These are phyloP conservation scores for Gaillardinia entomophila DNA, from an alignment of 805 yeast genomes.

Conservation along the genomic window DNA sequence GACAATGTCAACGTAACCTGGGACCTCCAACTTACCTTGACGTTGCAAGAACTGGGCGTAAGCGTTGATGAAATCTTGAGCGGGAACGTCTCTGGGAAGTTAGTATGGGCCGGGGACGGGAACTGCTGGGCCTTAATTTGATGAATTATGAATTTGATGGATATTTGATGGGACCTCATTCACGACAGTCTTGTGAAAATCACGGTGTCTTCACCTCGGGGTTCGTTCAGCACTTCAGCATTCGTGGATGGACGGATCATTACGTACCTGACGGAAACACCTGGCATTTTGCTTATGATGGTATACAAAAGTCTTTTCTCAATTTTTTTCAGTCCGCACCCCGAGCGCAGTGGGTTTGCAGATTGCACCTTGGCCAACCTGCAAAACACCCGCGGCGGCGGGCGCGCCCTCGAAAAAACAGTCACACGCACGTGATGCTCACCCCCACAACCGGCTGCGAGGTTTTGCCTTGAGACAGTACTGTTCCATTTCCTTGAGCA, in stretches of 20 bases:
- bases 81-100: constrained; percentile 94
- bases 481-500: constrained; percentile 23
- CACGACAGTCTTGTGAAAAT: too few species aligned
- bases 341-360: neutral
- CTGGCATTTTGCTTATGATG: constrained; percentile 69
- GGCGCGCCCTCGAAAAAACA: constrained; percentile 2
- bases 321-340: neutral
- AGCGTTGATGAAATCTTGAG: constrained; percentile 99
- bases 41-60: constrained; percentile 99
- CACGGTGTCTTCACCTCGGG: constrained; percentile 45
- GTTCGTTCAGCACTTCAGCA: constrained; percentile 35
- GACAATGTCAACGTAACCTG: constrained; percentile 99
- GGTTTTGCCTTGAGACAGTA: constrained; percentile 17
- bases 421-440: constrained; percentile 4
- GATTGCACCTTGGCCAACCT: neutral
- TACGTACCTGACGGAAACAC: constrained; percentile 98
- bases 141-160: neutral
- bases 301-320: constrained; percentile 3
- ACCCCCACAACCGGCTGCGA: too few species aligned
- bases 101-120: too few species aligned
- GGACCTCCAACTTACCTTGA: constrained; percentile 99
- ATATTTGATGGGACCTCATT: neutral
- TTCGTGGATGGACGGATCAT: too few species aligned
- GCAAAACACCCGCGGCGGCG: too few species aligned
- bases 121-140: neutral